Evolutionary conservation across 176 grass and related monocot species (phyloP), one percentile per base, ranked within the genome.

Genomic region (Triticum monococcum): DNA sequence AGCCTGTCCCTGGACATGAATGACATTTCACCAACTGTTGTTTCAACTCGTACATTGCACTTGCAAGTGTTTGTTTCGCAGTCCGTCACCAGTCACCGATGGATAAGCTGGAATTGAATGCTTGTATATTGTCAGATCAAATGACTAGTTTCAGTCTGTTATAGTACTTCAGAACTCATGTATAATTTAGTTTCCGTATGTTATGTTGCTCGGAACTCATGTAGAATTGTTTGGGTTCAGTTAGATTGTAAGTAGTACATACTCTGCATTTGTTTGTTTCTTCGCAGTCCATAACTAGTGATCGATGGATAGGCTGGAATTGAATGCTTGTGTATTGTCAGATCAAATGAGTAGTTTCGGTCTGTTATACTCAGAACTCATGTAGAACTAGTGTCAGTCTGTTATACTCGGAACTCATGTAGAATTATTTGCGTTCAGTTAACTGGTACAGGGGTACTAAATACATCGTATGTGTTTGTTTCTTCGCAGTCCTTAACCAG

Each of bases 21-120:
- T 84, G 84, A 11, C 79, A 82, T 63, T 9, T 78, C 38, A 64
- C 30, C 81, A 65, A 48, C 78, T 77, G 40, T 65, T n/a, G 24
- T 40, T n/a, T 20, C 33, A 75, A 80, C 18, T 38, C 43, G 40
- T 33, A 7, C 12, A 64, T 28, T 16, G 71, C 26, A 64, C 7
- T 5, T 31, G 9, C 36, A 25, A 72, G 18, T 22, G 56, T 59
- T 43, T 17, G 40, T 2, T 18, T 23, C 14, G 1, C 7, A 3
- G 16, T 23, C 64, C 24, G 5, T 76, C 37, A 33, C 63, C n/a
- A 35, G 33, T 22, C 56, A 3, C 22, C 56, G 22, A 32, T 33
- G n/a, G 30, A 81, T 41, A 63, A 50, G 38, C 28, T 22, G 7
- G 13, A 23, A 46, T 64, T 54, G 64, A 79, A 73, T 35, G 17